Conservation (phyloP, 2,329 filamentous ascomycete species). For the Trichoderma aggressivum region DNA sequence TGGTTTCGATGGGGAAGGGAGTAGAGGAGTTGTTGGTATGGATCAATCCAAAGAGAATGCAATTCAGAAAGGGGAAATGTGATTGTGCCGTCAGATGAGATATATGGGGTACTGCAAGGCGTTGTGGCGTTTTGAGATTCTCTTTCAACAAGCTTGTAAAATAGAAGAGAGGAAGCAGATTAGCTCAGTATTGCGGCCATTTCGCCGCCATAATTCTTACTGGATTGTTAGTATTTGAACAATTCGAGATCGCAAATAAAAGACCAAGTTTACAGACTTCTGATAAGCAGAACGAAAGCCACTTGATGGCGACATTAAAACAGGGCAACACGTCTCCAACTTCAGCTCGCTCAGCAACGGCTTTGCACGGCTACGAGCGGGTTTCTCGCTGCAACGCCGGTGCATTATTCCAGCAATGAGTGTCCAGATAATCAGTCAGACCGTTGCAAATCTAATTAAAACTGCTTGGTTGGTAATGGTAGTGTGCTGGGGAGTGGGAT, state of each 20-base stretch:
- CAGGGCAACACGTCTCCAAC: background rate
- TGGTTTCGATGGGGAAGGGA: slow-evolving; percentile 30
- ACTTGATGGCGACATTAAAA: background rate
- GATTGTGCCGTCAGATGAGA: background rate
- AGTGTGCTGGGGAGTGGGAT: background rate
- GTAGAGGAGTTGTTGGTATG: slow-evolving; percentile 33
- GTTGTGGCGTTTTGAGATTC: background rate
- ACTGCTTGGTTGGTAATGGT: background rate
- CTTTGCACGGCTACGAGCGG: slow-evolving; percentile 9
- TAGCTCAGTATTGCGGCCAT: background rate
- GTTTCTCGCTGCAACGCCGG: background rate
- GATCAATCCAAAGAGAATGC: slow-evolving; percentile 4
- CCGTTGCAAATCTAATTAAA: background rate
- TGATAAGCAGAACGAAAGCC: background rate
- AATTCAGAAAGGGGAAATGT: background rate
- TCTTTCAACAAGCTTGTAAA: background rate
- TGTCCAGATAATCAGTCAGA: background rate
- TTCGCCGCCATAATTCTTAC: background rate
- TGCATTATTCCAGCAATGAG: background rate
- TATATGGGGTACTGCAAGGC: background rate
- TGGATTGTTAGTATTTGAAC: background rate
- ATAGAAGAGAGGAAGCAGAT: background rate
- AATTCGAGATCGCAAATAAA: background rate
- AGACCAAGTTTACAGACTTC: background rate
- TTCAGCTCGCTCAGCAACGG: slow-evolving; percentile 3